Percentiles rank a stretch among this genome's conserved stretches.
Evolutionary conservation across 768 basidiomycete genomes (phyloP).

Genomic region (Strobilomyces echinocephalus): DNA sequence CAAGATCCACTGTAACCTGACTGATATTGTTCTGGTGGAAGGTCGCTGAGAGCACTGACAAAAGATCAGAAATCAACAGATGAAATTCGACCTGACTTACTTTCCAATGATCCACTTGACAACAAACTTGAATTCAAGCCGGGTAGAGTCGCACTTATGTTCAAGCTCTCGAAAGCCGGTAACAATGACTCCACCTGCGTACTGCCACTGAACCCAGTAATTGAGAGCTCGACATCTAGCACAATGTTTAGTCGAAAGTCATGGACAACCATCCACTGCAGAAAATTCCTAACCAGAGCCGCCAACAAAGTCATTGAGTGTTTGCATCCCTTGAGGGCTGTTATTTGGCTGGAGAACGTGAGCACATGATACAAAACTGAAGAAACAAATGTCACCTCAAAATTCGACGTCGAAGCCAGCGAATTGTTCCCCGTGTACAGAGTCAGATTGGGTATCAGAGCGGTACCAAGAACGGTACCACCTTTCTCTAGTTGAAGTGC

Average conservation of each 20-base stretch:
- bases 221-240: conserved; percentile 51
- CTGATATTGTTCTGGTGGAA: conserved; percentile 58
- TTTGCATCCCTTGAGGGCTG: conserved; percentile 54
- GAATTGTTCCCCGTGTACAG: conserved; percentile 59
- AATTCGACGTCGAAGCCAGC: conserved; percentile 44
- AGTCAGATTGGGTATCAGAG: conserved; percentile 55
- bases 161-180: conserved; percentile 57
- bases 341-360: conserved; percentile 46
- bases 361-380: neutral
- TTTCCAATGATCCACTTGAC: conserved; percentile 49
- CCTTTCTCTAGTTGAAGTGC: conserved; percentile 54
- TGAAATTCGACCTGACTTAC: conserved; percentile 27
- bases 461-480: conserved; percentile 52
- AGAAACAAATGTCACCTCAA: conserved; percentile 36
- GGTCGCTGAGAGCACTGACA: conserved; percentile 57
- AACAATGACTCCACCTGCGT: conserved; percentile 54
- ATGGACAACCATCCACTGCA: neutral
- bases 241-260: neutral
- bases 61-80: neutral
- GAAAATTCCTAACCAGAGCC: conserved; percentile 40
- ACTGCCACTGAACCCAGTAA: conserved; percentile 56
- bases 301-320: conserved; percentile 64
- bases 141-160: conserved; percentile 53
- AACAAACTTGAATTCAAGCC: conserved; percentile 56
- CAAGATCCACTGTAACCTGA: conserved; percentile 57